Evolutionary conservation across 2,329 filamentous ascomycete genomes (phyloP).

Genomic region (Alternaria sp.): DNA sequence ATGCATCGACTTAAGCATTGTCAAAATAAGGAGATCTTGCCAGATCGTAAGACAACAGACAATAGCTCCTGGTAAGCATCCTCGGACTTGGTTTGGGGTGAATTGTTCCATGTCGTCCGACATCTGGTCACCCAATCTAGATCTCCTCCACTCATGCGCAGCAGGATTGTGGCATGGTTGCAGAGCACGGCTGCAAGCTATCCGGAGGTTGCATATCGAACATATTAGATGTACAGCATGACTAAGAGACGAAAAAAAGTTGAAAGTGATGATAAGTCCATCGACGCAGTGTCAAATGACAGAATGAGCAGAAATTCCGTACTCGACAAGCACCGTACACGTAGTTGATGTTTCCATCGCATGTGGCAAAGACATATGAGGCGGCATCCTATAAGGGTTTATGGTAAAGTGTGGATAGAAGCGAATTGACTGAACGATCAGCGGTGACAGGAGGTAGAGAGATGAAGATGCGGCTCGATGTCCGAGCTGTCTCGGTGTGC

Average conservation of each 20-base stretch:
- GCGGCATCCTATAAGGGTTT: not conserved
- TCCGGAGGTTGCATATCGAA: not conserved
- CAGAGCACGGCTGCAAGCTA: not conserved
- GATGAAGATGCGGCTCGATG: not conserved
- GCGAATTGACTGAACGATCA: not conserved
- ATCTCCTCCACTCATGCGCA: not conserved
- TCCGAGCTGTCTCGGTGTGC: not conserved
- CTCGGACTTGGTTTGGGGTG: not conserved
- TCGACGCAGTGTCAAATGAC: not conserved
- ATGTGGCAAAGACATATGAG: not conserved
- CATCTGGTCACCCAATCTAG: not conserved
- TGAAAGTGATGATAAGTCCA: not conserved
- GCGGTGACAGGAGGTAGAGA: not conserved
- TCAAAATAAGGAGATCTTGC: not conserved
- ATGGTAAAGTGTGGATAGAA: not conserved
- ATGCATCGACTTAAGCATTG: not conserved
- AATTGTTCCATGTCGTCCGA: not conserved
- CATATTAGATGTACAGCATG: not conserved
- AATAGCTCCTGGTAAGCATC: not conserved
- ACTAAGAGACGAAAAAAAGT: not conserved
- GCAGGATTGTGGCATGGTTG: slow-evolving; percentile 1
- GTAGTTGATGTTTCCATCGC: no score
- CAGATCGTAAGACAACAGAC: not conserved
- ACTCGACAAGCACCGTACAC: not conserved
- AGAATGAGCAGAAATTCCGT: not conserved